Evolutionary conservation across 768 basidiomycete species (phyloP), one percentile per base, ranked within the genome.

Genomic region (Naganishia antarctica): DNA sequence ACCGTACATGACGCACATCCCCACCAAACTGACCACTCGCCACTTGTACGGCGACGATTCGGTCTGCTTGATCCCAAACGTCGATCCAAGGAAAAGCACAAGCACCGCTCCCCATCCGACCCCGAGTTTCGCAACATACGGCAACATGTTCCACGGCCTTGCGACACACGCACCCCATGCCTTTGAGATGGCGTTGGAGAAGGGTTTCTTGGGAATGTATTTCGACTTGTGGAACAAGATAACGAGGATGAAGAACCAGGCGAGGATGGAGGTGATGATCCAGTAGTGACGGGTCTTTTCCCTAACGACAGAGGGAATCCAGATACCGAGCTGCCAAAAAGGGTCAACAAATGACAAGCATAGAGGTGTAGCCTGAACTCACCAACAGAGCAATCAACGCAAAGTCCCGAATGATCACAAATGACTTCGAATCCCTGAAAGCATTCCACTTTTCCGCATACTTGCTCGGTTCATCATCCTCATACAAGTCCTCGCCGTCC

Each of bases 1-100:
- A n/a, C 64, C 68, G 49, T 68, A 66, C 60, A 70, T 64, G 62
- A 70, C 61, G 9, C 45, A 62, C 26, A 70, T 51, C 31, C 67
- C 69, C 49, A 66, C 47, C 3, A 70, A 37, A 44, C 53, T 49
- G 64, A 70, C 64, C n/a, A 64, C 69, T 16, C 64, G 45, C 64
- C 64, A 65, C 48, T 65, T 65, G 59, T 65, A 65, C 29, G 64
- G 64, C 32, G 59, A 60, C 23, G 34, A 31, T 15, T 65, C 64
- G 25, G 64, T 60, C 40, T 21, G 47, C 16, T 59, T 48, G 64
- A 65, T 65, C 46, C 64, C 64, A 37, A 65, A 65, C 29, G 64
- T 59, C 15, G 57, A 47, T 18, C 64, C 64, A 41, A 65, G 59
- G 58, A 60, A 65, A 37, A 65, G 47, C 2, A 50, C 64, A 15